Conservation (phyloP, 2,329 filamentous ascomycete species). For the Pseudocercospora fijiensis region DNA sequence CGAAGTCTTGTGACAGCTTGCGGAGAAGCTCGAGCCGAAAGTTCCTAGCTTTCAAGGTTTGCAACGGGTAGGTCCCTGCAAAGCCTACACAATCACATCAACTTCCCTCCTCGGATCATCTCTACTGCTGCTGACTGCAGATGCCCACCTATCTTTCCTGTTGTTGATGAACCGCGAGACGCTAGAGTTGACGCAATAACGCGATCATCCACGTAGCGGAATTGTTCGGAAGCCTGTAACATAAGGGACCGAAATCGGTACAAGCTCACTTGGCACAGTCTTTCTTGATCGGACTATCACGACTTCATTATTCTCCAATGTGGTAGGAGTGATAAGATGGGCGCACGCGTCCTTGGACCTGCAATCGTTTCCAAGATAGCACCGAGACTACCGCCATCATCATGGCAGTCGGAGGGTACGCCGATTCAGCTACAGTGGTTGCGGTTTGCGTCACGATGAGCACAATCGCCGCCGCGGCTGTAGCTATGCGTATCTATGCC, state of each 20-base stretch:
- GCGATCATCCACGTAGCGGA: neutral
- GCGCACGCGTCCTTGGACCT: neutral
- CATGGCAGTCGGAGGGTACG: neutral
- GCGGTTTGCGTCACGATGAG: neutral
- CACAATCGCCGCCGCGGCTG: neutral
- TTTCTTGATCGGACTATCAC: neutral
- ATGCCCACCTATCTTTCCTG: neutral
- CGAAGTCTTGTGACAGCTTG: neutral
- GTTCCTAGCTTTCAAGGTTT: neutral
- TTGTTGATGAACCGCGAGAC: neutral
- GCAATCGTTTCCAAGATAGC: neutral
- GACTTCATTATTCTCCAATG: neutral
- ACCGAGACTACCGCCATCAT: neutral
- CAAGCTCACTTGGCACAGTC: neutral
- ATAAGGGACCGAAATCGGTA: neutral
- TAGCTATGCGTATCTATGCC: neutral
- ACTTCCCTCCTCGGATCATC: neutral
- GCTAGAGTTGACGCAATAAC: neutral
- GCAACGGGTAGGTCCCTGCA: neutral
- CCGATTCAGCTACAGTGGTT: neutral
- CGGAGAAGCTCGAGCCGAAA: neutral
- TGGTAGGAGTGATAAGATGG: neutral
- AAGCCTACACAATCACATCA: neutral
- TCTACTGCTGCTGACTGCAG: neutral
- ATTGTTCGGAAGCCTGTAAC: neutral